Conservation (phyloP, 2,329 filamentous ascomycete species). For the Fusarium torreyae region DNA sequence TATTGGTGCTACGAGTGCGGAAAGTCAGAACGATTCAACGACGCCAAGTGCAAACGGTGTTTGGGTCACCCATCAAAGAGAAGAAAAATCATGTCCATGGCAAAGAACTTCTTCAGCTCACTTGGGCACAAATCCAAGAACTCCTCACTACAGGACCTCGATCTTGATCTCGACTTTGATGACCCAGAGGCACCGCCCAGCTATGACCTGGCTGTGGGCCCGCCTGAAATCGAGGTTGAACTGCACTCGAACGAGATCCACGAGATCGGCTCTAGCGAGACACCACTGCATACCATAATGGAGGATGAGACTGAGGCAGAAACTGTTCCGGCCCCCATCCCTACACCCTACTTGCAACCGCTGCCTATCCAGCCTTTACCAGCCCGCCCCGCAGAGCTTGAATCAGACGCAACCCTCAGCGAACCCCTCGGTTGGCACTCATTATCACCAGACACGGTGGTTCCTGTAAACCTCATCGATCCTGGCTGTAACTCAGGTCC, state of each 20-base stretch:
- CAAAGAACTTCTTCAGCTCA: slow-evolving; percentile 68
- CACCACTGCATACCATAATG: slow-evolving; percentile 53
- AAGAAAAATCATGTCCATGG: slow-evolving; percentile 66
- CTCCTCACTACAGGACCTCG: slow-evolving; percentile 45
- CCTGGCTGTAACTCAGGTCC: slow-evolving; percentile 30
- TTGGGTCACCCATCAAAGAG: slow-evolving; percentile 66
- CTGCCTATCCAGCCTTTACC: slow-evolving; percentile 45
- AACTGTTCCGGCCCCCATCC: slow-evolving; percentile 30
- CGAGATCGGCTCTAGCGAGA: slow-evolving; percentile 67
- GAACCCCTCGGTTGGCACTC: slow-evolving; percentile 49
- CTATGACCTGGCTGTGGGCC: slow-evolving; percentile 61
- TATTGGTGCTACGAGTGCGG: slow-evolving; percentile 71
- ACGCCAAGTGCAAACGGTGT: slow-evolving; percentile 65
- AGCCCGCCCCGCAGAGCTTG: slow-evolving; percentile 47
- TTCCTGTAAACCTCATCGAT: slow-evolving; percentile 46
- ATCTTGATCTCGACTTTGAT: slow-evolving; percentile 51
- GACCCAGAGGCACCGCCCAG: slow-evolving; percentile 61
- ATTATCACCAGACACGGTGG: slow-evolving; percentile 46
- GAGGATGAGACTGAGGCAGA: slow-evolving; percentile 48
- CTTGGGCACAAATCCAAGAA: slow-evolving; percentile 65
- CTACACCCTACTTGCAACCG: slow-evolving; percentile 34
- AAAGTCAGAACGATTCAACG: slow-evolving; percentile 67
- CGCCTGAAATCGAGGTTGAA: slow-evolving; percentile 55
- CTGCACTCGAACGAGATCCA: slow-evolving; percentile 66
- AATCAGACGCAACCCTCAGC: slow-evolving; percentile 40